These are phyloP conservation scores for Hymenoscyphus fraxineus DNA, from an alignment of 2,329 filamentous ascomycete genomes.

Conservation along the genomic window DNA sequence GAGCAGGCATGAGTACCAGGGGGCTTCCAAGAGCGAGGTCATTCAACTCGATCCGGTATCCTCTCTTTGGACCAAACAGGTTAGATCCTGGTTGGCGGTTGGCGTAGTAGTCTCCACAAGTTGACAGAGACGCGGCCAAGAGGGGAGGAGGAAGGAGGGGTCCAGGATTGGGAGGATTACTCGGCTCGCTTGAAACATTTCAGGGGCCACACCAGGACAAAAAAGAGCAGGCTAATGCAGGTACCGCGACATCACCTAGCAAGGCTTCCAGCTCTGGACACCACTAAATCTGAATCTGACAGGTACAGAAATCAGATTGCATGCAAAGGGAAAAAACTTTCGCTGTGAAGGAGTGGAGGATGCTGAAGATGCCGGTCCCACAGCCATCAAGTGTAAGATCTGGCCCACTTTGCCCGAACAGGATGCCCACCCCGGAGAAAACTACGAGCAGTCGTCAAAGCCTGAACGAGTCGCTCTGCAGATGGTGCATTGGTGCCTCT, in stretches of 20 bases:
- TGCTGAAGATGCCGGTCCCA: background rate
- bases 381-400: constrained; percentile 7
- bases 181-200: constrained; percentile 2
- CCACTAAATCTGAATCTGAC: background rate
- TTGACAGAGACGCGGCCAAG: background rate
- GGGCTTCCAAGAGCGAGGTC: background rate
- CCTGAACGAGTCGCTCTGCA: background rate
- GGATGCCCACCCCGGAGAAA: background rate
- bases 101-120: background rate
- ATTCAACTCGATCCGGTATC: background rate
- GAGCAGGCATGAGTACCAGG: background rate
- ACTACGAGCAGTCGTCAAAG: background rate
- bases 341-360: background rate
- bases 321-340: background rate
- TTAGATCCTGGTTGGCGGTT: background rate
- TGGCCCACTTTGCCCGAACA: background rate
- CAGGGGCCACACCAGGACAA: constrained; percentile 2
- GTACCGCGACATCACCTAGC: constrained; percentile 10
- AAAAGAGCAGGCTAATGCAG: constrained; percentile 12
- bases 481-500: background rate
- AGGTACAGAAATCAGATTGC: background rate
- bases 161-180: background rate
- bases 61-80: constrained; percentile 3
- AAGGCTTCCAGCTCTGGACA: background rate
- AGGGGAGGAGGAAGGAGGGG: background rate